Base-by-base conservation (phyloP, 306 rosid species). In the Hylodesmum podocarpum region DNA sequence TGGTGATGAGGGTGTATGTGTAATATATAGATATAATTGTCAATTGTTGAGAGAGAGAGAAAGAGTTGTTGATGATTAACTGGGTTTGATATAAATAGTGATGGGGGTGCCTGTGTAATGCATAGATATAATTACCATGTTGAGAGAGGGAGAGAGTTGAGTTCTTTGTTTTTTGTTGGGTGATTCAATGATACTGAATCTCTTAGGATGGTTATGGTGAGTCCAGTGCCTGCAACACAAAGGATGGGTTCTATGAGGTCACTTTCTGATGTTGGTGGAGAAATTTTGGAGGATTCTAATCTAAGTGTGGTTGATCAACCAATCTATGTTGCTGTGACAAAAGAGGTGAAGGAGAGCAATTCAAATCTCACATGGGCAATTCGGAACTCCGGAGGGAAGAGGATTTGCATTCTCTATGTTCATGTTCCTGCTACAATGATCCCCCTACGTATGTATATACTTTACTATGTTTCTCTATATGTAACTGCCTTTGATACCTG, bases 351-450 rank as follows among this genome's bases (percentile, higher is more conserved):
- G 64, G 97, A 95, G 54, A 79, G 93, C 90, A 83, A 75, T 72
- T 69, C 51, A 59, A 85, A 78, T 79, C 80, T 95, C 84, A 69
- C 70, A 47, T 92, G 96, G 96, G 87, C 92, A 6, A 46, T 87
- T 11, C 89, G 87, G 54, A 78, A 88, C 31, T 92, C 89, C 1
- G 91, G 92, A 39, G 96, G 96, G 83, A 90, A 84, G 84, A 90
- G 57, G 77, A 81, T 95, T 75, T 88, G 91, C 86, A 59, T 95
- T 36, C 70, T 87, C 51, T 88, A 83, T 77, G 90, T 95, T 81
- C 93, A 82, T 63, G 89, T 85, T 16, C 97, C 92, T 57, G 92
- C 97, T 25, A 88, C 89, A 37, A 85, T 70, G 93, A 90, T 92
- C 27, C 97, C 97, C 61, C 29, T 67, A 6, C 8, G 59, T 70